Evolutionary conservation across 176 grass and related monocot genomes (phyloP), one percentile per base, ranked within the genome.

Genomic region (Secale cereale): DNA sequence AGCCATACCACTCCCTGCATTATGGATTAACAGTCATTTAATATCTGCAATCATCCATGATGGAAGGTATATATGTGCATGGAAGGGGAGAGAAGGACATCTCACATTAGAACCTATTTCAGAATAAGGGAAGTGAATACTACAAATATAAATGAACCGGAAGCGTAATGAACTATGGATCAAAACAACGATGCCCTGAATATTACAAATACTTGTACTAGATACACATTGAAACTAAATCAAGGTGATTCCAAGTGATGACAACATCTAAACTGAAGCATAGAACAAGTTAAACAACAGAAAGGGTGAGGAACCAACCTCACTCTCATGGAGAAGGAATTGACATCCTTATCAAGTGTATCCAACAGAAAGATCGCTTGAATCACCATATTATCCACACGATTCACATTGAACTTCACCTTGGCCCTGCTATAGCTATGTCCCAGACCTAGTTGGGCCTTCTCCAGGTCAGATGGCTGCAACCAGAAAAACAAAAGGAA

Each of bases 351-450:
- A 65, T 95, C 94, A 45, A 95, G 84, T 6, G 83, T 91, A 81
- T 95, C 94, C 77, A 95, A 78, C 64, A 95, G 82, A 81, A 96
- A 96, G 63, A 96, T 96, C 3, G 89, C 88, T 71, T 96, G 94
- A 83, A 96, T 95, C 43, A 95, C 94, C 94, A 97, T 92, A 61
- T 97, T 97, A 88, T 97, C 94, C 40, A 93, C 94, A 57, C 94
- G 85, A 78, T 97, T 97, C 69, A 97, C 94, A 85, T 97, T 97
- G 78, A 97, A 97, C 76, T 97, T 97, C 5, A 94, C 91, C 87
- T 97, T 97, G 10, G 94, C 94, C 65, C 94, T 88, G 79, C 91
- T 97, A 37, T 97, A 97, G 83, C 94, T 93, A 65, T 97, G 94
- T 3, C 68, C 91, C 16, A 97, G 77, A 56, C 91, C 89, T 25